These are phyloP conservation scores for Candida nemodendra DNA, from an alignment of 805 yeast species.

Conservation along the genomic window DNA sequence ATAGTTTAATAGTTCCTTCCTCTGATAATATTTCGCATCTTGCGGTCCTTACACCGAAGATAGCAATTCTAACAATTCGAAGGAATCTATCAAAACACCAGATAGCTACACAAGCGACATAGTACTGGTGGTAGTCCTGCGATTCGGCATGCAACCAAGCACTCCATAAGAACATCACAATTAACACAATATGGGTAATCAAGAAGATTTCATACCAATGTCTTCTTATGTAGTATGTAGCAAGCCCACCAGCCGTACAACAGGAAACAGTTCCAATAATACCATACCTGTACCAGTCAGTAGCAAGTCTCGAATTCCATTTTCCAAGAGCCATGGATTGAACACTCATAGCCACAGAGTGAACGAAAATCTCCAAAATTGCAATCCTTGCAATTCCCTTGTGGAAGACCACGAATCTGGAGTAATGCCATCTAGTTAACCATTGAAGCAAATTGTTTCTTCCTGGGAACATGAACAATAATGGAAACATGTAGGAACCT, in stretches of 20 bases:
- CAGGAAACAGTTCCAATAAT: slow-evolving; percentile 39
- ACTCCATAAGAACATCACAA: slow-evolving; percentile 50
- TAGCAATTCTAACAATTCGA: slow-evolving; percentile 39
- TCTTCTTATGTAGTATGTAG: slow-evolving; percentile 50
- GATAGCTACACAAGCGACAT: slow-evolving; percentile 42
- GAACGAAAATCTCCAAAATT: slow-evolving; percentile 43
- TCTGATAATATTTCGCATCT: slow-evolving; percentile 38
- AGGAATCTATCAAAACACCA: slow-evolving; percentile 55
- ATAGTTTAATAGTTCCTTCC: slow-evolving; percentile 48
- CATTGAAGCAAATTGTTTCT: slow-evolving; percentile 61
- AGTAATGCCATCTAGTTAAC: slow-evolving; percentile 56
- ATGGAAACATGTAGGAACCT: slow-evolving; percentile 47
- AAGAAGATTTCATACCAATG: slow-evolving; percentile 61
- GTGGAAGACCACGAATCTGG: slow-evolving; percentile 57
- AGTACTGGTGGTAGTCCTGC: slow-evolving; percentile 33
- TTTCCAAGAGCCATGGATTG: slow-evolving; percentile 25
- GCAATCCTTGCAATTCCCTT: slow-evolving; percentile 53
- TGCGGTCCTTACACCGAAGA: slow-evolving; percentile 40
- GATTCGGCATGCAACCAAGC: slow-evolving; percentile 55
- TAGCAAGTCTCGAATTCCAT: slow-evolving; percentile 27
- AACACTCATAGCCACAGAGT: slow-evolving; percentile 34
- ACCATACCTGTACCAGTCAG: slow-evolving; percentile 32
- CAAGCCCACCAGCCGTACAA: slow-evolving; percentile 44
- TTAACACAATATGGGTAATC: slow-evolving; percentile 55
- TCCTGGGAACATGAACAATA: slow-evolving; percentile 57